Evolutionary conservation across 768 basidiomycete genomes (phyloP), one percentile per base, ranked within the genome.

Genomic region (Leccinum longicurvipes): DNA sequence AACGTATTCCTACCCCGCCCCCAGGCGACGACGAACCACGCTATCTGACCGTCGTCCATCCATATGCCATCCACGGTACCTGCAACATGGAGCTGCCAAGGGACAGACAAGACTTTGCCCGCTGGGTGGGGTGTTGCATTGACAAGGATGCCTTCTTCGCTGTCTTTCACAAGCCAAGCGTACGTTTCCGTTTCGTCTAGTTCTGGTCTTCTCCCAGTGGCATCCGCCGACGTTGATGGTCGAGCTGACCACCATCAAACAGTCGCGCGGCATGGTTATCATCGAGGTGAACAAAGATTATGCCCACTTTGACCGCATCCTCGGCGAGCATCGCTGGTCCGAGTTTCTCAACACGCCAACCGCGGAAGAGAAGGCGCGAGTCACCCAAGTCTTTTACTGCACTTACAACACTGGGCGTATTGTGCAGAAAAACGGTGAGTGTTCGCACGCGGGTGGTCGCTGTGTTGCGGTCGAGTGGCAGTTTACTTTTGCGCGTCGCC

Each of bases 191-290:
- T n/a, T 23, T 31, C 34, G 1, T 29, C 27, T 15, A 25, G 28
- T 17, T 36, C 12, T 6, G 23, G 32, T 5, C 15, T 53, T 53
- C 23, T n/a, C n/a, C n/a, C n/a, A n/a, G n/a, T n/a, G n/a, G 11
- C 28, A 24, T 32, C 21, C 10, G n/a, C 34, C 36, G 17, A n/a
- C 24, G 3, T 23, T 32, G 15, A 14, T 41, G 19, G 10, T 41
- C 19, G 39, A 41, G 19, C 55, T 58, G 49, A 60, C 53, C 32
- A 19, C 29, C 47, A 6, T 32, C 28, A 2, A 10, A 36, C 25
- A 78, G 77, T 75, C 79, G 1, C 76, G 72, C 10, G 76, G 69
- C 49, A 77, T 75, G 71, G 70, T 81, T 44, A 74, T 80, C 49
- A 67, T 80, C 55, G 79, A 79, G 45, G 62, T 80, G 25, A 66